Percentiles rank a stretch among this genome's conserved stretches.
Conservation (phyloP, 805 yeast genomes). For the Barnettozyma wickerhamii region DNA sequence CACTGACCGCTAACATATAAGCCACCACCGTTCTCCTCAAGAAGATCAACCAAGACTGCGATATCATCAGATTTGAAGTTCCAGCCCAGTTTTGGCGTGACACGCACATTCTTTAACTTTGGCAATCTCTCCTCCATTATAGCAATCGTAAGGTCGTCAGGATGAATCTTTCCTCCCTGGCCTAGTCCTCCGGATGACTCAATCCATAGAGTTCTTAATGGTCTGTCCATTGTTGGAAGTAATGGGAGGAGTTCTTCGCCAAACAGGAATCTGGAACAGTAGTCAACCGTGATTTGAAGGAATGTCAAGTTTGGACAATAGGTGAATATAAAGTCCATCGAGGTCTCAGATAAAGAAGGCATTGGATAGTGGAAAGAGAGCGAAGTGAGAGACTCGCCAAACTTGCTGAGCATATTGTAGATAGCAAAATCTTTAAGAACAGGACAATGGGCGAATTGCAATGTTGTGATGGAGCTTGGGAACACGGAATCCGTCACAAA, state of each 20-base stretch:
- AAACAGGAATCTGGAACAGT: conserved; percentile 48
- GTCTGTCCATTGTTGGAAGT: conserved; percentile 32
- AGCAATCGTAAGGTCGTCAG: conserved; percentile 85
- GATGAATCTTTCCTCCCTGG: conserved; percentile 75
- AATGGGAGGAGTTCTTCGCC: conserved; percentile 37
- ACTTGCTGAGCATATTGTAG: conserved; percentile 51
- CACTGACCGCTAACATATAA: conserved; percentile 45
- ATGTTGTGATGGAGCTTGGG: conserved; percentile 63
- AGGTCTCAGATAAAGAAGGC: conserved; percentile 68
- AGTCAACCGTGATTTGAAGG: conserved; percentile 75
- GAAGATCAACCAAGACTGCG: conserved; percentile 56
- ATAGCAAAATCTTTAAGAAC: conserved; percentile 61
- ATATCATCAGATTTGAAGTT: conserved; percentile 58
- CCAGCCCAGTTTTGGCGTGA: conserved; percentile 87
- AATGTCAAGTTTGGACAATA: conserved; percentile 70
- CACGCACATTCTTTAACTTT: conserved; percentile 51
- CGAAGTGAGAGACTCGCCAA: conserved; percentile 62
- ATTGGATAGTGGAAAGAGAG: conserved; percentile 80
- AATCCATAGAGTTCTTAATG: conserved; percentile 59
- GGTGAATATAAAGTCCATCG: conserved; percentile 68
- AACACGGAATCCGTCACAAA: conserved; percentile 67
- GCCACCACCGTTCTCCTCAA: conserved; percentile 79
- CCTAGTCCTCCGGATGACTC: conserved; percentile 88
- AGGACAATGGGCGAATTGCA: conserved; percentile 90
- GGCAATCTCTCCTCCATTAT: conserved; percentile 76